phyloP scores from a whole-genome alignment of 345 rosid genomes.

The Arabidopsis thaliana region TAIR10.1 NC_003070.9:3845001-3845500 shows the following conservation, averaged over 20 bases:
- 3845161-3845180: slow-evolving; percentile 59
- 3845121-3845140: slow-evolving; percentile 50
- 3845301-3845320: background rate
- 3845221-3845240: background rate
- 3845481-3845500: background rate
- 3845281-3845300: background rate
- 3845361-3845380: slow-evolving; percentile 4
- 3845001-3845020: slow-evolving; percentile 54
- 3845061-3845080: slow-evolving; percentile 64
- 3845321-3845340: background rate
- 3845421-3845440: slow-evolving; percentile 30
- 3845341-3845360: background rate
- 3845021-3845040: slow-evolving; percentile 58
- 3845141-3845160: slow-evolving; percentile 54
- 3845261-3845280: slow-evolving; percentile 1
- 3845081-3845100: slow-evolving; percentile 57
- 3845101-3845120: slow-evolving; percentile 63
- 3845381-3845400: background rate
- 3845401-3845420: background rate
- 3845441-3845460: background rate
- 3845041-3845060: slow-evolving; percentile 66
- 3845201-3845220: slow-evolving; percentile 25
- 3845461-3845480: slow-evolving; percentile 10
- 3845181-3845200: background rate
- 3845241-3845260: background rate